Evolutionary conservation across 2,329 filamentous ascomycete species (phyloP), one percentile per base, ranked within the genome.

Genomic region (Penicillium sp.): DNA sequence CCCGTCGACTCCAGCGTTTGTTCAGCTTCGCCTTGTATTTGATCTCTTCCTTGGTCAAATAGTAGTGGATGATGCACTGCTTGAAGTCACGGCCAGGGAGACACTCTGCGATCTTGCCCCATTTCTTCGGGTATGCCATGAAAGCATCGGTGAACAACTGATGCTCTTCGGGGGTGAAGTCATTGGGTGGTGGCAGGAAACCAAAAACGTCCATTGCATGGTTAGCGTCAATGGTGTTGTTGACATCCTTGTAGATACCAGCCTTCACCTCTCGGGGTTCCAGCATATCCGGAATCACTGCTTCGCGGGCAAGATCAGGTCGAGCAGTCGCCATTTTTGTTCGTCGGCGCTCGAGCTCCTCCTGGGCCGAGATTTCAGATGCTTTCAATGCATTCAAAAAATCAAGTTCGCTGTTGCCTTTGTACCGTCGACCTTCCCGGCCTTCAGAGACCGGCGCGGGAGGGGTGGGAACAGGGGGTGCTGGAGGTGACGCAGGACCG

Each of bases 21-120:
- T 78, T 77, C 57, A 80, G 73, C 54, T 80, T 79, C 14, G 79
- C 79, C 64, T 82, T 82, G 68, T 82, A 82, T 51, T 80, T 80
- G 55, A 78, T 78, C 48, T 80, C 76, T 58, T 78, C 75, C 63
- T 83, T 83, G 4, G 80, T 83, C 56, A 80, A 69, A 63, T 83
- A 83, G 62, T 83, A 83, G 63, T 83, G 81, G 54, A 77, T 67
- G 52, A 83, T 81, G 61, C 81, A 83, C 56, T 82, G 75, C 63
- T 79, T 75, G 69, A 79, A 82, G 39, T 75, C 74, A 22, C 81
- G 76, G 12, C 76, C 77, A 38, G 79, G 78, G 28, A 82, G 64
- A 25, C 74, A 71, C 53, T 81, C 78, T 3, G 81, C 81, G 60
- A 83, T 83, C 63, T 80, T 81, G 22, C 81, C 79, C 78, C 80